phyloP scores from a whole-genome alignment of 306 rosid species.

The Argentina anserina region DNA sequence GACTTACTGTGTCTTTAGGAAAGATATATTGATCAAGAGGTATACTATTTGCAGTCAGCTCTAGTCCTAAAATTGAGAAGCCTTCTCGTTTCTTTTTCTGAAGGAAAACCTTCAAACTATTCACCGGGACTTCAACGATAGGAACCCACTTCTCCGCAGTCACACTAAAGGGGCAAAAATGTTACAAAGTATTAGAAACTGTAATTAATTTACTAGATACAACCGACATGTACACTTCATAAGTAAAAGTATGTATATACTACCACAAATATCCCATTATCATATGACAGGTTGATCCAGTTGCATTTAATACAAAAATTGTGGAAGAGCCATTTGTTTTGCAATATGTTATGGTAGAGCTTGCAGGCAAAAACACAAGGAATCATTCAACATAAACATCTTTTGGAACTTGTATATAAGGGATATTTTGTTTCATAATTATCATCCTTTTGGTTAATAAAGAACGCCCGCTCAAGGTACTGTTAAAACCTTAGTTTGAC shows the following conservation, averaged over 20 bases:
- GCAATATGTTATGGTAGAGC: background rate
- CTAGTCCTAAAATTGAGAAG: conserved; percentile 89
- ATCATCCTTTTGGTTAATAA: background rate
- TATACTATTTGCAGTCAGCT: conserved; percentile 93
- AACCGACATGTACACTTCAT: background rate
- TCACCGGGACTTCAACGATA: conserved; percentile 76
- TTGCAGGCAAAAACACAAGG: background rate
- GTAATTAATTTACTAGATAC: background rate
- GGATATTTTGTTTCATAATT: background rate
- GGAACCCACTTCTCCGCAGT: conserved; percentile 99
- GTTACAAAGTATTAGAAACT: background rate
- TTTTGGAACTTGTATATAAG: background rate
- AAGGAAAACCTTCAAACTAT: conserved; percentile 68
- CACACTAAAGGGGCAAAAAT: conserved; percentile 49
- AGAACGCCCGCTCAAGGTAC: background rate
- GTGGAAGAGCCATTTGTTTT: background rate
- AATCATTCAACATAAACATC: background rate
- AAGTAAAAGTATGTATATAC: background rate
- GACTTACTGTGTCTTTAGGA: conserved; percentile 69
- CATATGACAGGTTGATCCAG: background rate
- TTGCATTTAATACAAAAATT: background rate
- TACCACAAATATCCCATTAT: background rate
- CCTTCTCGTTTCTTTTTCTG: conserved; percentile 90
- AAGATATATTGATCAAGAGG: conserved; percentile 72
- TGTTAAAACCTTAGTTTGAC: background rate